Base-by-base conservation (phyloP, 805 yeast species). In the Ogataea kodamae region DNA sequence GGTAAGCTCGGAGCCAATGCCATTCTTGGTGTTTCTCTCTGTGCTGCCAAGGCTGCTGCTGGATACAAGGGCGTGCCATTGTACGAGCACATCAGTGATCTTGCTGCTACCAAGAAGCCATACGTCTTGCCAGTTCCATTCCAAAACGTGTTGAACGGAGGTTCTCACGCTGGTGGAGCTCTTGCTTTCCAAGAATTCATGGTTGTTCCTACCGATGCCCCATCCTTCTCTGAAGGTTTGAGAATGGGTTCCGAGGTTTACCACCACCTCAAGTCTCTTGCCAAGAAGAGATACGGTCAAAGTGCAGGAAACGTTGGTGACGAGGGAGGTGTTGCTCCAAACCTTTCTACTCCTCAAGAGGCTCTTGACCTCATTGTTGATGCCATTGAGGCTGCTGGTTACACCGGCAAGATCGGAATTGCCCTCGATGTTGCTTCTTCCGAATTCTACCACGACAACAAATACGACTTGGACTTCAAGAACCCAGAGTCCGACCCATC, bases 241-340 rank as follows among this genome's bases (percentile, higher is more conserved):
- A 86, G 96, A 77, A 84, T 86, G 51, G 97, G 97, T 67, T 67
- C 96, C 46, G 98, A 90, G 77, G 96, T 89, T 55, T 90, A 90
- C 92, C 97, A 90, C 81, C 74, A 76, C 72, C 80, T 90, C 69
- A 92, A 92, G 78, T 69, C 89, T 50, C 72, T 84, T 59, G 82
- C 97, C 68, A 85, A 86, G 80, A 81, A 86, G 81, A 76, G 72
- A 67, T 92, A 90, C 82, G 98, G 98, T 65, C 82, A 86, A 63
- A 81, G 95, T 47, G 98, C 98, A 60, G 97, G 96, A 73, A 90
- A 90, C 75, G 98, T 90, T 65, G 98, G 98, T 80, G 98, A 90
- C 71, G 98, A 90, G 78, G 98, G 98, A 83, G 98, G 98, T 81
- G 96, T 90, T 75, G 98, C 98, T 59, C 98, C 98, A 70, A 86